These are phyloP conservation scores for Monosporozyma yasuniensis DNA, from an alignment of 805 yeast species.

Conservation along the genomic window DNA sequence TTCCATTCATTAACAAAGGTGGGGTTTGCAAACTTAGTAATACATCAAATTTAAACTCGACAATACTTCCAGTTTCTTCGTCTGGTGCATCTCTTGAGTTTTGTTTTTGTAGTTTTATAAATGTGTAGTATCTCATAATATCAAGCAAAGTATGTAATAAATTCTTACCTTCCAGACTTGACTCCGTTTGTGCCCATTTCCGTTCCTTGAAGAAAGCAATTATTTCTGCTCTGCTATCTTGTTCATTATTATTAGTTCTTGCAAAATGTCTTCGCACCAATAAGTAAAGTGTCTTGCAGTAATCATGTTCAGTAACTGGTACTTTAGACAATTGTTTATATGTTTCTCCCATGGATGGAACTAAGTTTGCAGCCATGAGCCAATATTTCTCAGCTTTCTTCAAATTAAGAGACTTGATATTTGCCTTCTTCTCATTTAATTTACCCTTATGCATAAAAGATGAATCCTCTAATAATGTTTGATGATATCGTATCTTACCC, in stretches of 20 bases:
- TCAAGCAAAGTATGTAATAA: neutral
- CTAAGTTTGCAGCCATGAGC: conserved; percentile 1
- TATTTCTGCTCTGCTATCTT: neutral
- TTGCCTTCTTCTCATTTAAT: neutral
- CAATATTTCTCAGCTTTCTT: conserved; percentile 7
- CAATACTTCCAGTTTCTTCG: neutral
- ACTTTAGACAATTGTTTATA: conserved; percentile 5
- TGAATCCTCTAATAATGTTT: conserved; percentile 39
- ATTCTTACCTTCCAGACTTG: neutral
- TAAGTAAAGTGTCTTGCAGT: neutral
- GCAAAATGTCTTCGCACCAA: conserved; percentile 4
- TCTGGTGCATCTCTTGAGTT: neutral
- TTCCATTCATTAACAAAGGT: neutral
- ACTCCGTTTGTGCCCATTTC: neutral
- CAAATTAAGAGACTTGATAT: neutral
- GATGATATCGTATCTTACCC: conserved; percentile 52
- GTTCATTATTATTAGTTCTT: neutral
- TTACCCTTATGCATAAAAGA: conserved; percentile 10
- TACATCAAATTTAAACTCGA: neutral
- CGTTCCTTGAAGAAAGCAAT: neutral
- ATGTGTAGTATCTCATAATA: neutral
- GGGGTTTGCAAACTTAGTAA: neutral
- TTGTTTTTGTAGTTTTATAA: neutral
- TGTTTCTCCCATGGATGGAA: conserved; percentile 8
- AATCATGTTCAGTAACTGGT: neutral